Evolutionary conservation across 2,329 filamentous ascomycete genomes (phyloP).

Genomic region (Hortaea werneckii): DNA sequence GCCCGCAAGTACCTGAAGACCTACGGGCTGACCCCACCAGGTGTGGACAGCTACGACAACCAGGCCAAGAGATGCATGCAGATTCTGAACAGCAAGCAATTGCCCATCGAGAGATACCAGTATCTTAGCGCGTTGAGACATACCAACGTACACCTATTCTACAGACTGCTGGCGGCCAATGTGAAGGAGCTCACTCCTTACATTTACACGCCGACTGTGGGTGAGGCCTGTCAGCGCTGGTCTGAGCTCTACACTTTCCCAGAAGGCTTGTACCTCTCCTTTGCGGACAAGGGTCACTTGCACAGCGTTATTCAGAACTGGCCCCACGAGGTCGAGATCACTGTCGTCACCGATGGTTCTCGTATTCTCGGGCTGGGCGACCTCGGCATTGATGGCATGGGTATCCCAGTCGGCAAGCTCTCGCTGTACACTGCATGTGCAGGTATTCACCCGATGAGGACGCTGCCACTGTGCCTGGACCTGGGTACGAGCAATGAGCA

Average conservation of each 20-base stretch:
- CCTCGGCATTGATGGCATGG: slow-evolving; percentile 92
- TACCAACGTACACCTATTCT: slow-evolving; percentile 72
- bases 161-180: slow-evolving; percentile 69
- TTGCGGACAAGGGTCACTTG: slow-evolving; percentile 79
- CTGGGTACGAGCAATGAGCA: slow-evolving; percentile 54
- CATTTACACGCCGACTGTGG: slow-evolving; percentile 83
- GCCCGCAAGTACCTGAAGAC: slow-evolving; percentile 42
- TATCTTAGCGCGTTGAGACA: slow-evolving; percentile 68
- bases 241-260: slow-evolving; percentile 91
- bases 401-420: slow-evolving; percentile 94
- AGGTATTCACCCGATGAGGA: slow-evolving; percentile 72
- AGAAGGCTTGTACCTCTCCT: slow-evolving; percentile 91
- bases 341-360: slow-evolving; percentile 91
- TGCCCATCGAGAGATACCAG: slow-evolving; percentile 70
- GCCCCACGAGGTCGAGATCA: slow-evolving; percentile 90
- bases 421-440: slow-evolving; percentile 91
- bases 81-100: slow-evolving; percentile 60
- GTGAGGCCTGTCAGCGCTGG: slow-evolving; percentile 93
- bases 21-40: slow-evolving; percentile 43
- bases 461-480: slow-evolving; percentile 53
- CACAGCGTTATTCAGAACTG: slow-evolving; percentile 84
- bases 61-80: slow-evolving; percentile 52
- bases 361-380: slow-evolving; percentile 88
- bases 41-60: slow-evolving; percentile 39
- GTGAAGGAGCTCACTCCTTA: slow-evolving; percentile 67